Evolutionary conservation across 208 protist genomes (phyloP).

Genomic region (Trypanosoma congolense): DNA sequence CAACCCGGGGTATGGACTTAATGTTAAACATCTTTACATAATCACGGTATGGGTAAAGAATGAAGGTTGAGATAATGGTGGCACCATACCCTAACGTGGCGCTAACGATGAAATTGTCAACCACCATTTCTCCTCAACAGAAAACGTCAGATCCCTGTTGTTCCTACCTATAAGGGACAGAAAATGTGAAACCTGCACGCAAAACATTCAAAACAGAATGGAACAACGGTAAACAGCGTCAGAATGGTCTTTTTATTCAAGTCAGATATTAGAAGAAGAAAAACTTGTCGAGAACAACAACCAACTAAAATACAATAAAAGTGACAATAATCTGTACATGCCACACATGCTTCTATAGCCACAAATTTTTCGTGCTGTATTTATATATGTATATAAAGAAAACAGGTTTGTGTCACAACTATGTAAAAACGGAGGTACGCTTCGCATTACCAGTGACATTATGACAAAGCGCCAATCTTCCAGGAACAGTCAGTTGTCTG

Average conservation of each 20-base stretch:
- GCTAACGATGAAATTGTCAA: constrained; percentile 31
- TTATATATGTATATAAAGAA: no score
- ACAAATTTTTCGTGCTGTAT: no score
- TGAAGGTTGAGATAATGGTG: constrained; percentile 52
- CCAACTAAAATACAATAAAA: no score
- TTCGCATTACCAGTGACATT: constrained; percentile 3
- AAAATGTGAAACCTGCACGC: constrained; percentile 3
- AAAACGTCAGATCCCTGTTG: background rate
- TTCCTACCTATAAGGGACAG: background rate
- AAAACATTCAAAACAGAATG: no score
- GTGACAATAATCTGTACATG: no score
- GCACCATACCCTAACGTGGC: constrained; percentile 56
- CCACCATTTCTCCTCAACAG: constrained; percentile 1
- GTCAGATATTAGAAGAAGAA: no score
- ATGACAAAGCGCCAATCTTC: constrained; percentile 55
- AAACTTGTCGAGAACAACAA: no score
- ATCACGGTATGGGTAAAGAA: constrained; percentile 84
- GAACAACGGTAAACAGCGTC: no score
- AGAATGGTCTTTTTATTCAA: no score
- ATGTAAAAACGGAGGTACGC: constrained; percentile 12
- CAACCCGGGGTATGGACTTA: constrained; percentile 18
- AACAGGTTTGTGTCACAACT: background rate
- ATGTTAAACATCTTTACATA: constrained; percentile 60
- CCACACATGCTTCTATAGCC: no score
- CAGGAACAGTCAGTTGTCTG: constrained; percentile 77